A percentile compares a stretch with the other conserved stretches of the same genome.
These are phyloP conservation scores for Chaetomidium leptoderma DNA, from an alignment of 495 filamentous ascomycete species.

Conservation along the genomic window DNA sequence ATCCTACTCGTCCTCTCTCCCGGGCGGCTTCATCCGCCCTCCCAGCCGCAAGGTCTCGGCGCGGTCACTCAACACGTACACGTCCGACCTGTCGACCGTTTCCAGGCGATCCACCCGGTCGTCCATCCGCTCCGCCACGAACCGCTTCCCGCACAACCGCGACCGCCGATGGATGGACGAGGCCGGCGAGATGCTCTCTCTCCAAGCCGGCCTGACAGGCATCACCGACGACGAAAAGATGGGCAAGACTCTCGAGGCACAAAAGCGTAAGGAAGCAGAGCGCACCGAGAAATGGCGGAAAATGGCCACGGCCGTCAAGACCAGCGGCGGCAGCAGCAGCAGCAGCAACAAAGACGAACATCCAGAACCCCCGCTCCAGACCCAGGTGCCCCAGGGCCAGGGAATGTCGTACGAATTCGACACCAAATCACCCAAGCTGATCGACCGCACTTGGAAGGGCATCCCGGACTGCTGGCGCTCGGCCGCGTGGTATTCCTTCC, in stretches of 20 bases:
- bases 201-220: constrained; percentile 62
- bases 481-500: constrained; percentile 92
- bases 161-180: constrained; percentile 75
- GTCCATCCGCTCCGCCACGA: constrained; percentile 60
- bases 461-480: constrained; percentile 95
- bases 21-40: constrained; percentile 31
- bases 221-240: constrained; percentile 57
- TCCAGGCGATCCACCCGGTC: constrained; percentile 55
- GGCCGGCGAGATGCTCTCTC: constrained; percentile 83
- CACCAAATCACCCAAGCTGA: constrained; percentile 73
- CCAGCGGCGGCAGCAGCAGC: background rate
- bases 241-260: constrained; percentile 51
- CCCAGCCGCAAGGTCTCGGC: constrained; percentile 49
- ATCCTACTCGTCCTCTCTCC: constrained; percentile 36
- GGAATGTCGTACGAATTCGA: constrained; percentile 93
- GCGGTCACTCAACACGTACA: constrained; percentile 49
- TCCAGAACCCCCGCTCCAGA: background rate
- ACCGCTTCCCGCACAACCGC: constrained; percentile 70
- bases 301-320: constrained; percentile 74
- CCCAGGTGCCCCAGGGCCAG: constrained; percentile 50
- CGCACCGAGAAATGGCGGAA: constrained; percentile 94
- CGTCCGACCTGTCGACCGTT: constrained; percentile 47
- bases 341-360: background rate
- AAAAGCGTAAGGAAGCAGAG: constrained; percentile 74
- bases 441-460: constrained; percentile 93